A percentile compares a stretch with the other conserved stretches of the same genome.
Evolutionary conservation across 805 yeast species (phyloP).

Genomic region (Cyberlindnera xylosilytica): DNA sequence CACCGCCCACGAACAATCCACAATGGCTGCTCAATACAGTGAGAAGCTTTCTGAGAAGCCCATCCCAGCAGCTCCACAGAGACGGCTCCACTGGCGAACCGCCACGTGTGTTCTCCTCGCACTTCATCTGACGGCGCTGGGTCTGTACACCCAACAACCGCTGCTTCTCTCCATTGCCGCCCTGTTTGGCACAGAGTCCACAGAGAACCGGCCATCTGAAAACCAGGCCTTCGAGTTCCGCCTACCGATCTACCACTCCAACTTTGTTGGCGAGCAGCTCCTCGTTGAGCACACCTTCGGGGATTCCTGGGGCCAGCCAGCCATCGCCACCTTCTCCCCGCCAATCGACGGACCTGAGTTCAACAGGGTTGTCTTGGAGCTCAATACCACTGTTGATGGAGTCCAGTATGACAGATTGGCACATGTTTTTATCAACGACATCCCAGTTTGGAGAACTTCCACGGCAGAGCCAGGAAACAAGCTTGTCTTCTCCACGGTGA

Average conservation of each 20-base stretch:
- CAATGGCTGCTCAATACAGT: neutral
- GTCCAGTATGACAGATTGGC: slow-evolving; percentile 65
- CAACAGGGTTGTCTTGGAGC: slow-evolving; percentile 50
- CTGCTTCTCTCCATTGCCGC: too few relatives aligned
- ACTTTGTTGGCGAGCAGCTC: slow-evolving; percentile 35
- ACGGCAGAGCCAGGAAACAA: slow-evolving; percentile 73
- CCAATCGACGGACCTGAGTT: slow-evolving; percentile 42
- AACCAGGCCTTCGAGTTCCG: slow-evolving; percentile 25
- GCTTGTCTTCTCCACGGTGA: slow-evolving; percentile 43
- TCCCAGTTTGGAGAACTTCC: slow-evolving; percentile 79
- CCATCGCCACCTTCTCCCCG: slow-evolving; percentile 36
- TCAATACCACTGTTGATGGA: slow-evolving; percentile 52
- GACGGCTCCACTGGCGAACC: too few relatives aligned
- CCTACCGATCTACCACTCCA: slow-evolving; percentile 21
- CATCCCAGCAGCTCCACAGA: neutral
- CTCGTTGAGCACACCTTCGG: slow-evolving; percentile 51
- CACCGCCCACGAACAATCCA: too few relatives aligned
- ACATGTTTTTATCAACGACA: slow-evolving; percentile 57
- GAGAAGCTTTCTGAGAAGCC: too few relatives aligned
- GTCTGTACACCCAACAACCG: too few relatives aligned
- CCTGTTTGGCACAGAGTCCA: too few relatives aligned
- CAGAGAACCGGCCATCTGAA: slow-evolving; percentile 3
- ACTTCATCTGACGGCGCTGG: too few relatives aligned
- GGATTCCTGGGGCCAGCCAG: slow-evolving; percentile 59
- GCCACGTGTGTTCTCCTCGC: too few relatives aligned